A percentile compares a stretch with the other conserved stretches of the same genome.
phyloP scores from a whole-genome alignment of 2,329 filamentous ascomycete genomes.

The Penicillium fuscoglaucum region DNA sequence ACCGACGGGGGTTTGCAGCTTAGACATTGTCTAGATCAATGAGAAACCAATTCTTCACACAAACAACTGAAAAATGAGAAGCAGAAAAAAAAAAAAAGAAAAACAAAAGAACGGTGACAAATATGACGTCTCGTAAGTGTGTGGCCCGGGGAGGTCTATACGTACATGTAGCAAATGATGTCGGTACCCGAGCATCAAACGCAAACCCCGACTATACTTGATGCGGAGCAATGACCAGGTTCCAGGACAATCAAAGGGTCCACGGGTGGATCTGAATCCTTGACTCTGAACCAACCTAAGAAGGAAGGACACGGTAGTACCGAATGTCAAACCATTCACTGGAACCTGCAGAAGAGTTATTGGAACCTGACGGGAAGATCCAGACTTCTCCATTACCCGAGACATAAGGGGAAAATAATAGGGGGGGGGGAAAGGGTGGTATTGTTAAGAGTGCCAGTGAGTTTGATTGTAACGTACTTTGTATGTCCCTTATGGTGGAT shows the following conservation, averaged over 20 bases:
- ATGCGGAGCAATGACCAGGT: slow-evolving; percentile 18
- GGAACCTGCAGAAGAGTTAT: not conserved
- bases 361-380: not conserved
- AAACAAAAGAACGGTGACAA: slow-evolving; percentile 3
- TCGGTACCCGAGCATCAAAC: slow-evolving; percentile 21
- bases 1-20: slow-evolving; percentile 23
- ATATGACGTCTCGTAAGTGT: slow-evolving; percentile 13
- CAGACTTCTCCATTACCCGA: not conserved
- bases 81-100: slow-evolving; percentile 6
- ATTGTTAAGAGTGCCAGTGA: not conserved
- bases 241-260: slow-evolving; percentile 5
- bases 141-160: not conserved
- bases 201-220: slow-evolving; percentile 7
- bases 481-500: not conserved
- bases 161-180: not conserved
- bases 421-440: not conserved
- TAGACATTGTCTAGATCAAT: slow-evolving; percentile 25
- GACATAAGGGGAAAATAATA: not conserved
- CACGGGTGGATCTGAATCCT: not conserved
- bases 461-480: not conserved
- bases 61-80: slow-evolving; percentile 8
- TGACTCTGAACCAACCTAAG: not conserved
- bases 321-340: not conserved
- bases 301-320: slow-evolving; percentile 20
- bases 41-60: not conserved